phyloP scores from a whole-genome alignment of 371 early-diverging fungal genomes.

The Mucor saturninus region DNA sequence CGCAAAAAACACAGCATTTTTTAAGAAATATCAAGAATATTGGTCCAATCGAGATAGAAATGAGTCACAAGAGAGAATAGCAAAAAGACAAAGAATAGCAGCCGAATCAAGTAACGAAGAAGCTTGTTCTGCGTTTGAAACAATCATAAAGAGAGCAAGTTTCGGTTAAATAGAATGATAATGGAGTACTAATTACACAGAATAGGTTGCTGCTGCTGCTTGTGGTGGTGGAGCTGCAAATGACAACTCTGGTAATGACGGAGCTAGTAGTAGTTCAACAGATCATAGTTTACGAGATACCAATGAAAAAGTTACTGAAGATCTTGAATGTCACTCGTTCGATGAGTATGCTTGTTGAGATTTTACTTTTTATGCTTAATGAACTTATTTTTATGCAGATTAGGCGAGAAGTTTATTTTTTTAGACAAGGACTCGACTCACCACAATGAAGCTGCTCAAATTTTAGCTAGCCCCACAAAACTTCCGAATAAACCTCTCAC shows the following conservation, averaged over 20 bases:
- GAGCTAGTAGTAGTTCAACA: constrained; percentile 14
- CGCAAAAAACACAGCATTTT: constrained; percentile 15
- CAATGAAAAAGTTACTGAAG: constrained; percentile 20
- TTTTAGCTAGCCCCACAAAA: constrained; percentile 4
- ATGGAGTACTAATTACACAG: constrained; percentile 18
- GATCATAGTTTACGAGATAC: constrained; percentile 17
- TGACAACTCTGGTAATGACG: constrained; percentile 17
- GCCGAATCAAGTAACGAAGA: constrained; percentile 22
- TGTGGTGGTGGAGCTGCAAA: constrained; percentile 1
- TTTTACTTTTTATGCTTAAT: constrained; percentile 17
- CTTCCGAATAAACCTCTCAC: constrained; percentile 13
- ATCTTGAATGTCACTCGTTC: constrained; percentile 15
- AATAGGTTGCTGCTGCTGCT: constrained; percentile 18
- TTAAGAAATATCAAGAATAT: constrained; percentile 17
- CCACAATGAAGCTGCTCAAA: constrained; percentile 1
- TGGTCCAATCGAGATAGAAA: constrained; percentile 14
- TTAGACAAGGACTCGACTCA: constrained; percentile 11
- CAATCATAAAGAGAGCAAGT: constrained; percentile 18
- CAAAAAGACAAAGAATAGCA: constrained; percentile 23
- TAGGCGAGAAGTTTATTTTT: constrained; percentile 17
- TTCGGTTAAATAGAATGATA: constrained; percentile 21
- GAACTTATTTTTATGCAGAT: constrained; percentile 14
- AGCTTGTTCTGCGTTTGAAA: constrained; percentile 21
- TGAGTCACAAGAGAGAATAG: constrained; percentile 18
- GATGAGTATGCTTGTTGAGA: constrained; percentile 23